These are phyloP conservation scores for Aureobasidium sp. DNA, from an alignment of 2,329 filamentous ascomycete genomes.

Conservation along the genomic window DNA sequence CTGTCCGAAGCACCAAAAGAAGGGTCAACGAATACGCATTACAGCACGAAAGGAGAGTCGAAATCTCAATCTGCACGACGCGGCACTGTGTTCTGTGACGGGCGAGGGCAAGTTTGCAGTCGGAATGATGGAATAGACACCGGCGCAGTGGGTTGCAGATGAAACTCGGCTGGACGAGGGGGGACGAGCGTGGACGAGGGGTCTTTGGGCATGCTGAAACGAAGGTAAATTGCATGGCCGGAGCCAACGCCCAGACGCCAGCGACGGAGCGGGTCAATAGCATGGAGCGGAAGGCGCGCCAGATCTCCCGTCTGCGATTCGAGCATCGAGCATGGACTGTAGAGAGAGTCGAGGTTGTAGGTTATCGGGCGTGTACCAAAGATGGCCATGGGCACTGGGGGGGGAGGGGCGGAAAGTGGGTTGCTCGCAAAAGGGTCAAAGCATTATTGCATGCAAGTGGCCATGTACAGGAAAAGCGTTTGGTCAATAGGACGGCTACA, in stretches of 20 bases:
- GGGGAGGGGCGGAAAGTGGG: neutral
- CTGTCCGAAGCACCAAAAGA: neutral
- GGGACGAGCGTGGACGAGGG: neutral
- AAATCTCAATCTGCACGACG: neutral
- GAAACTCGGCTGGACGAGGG: conserved; percentile 6
- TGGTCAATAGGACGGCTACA: neutral
- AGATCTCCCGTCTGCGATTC: neutral
- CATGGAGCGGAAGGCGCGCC: conserved; percentile 1
- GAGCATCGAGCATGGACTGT: conserved; percentile 5
- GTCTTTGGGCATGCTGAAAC: conserved; percentile 8
- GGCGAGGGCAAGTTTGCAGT: neutral
- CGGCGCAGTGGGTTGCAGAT: neutral
- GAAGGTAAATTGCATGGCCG: conserved; percentile 8
- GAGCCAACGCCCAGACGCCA: conserved; percentile 2
- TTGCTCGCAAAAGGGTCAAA: neutral
- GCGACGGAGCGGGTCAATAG: neutral
- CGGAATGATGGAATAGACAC: neutral
- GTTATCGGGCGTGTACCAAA: conserved; percentile 5
- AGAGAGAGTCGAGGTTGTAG: neutral
- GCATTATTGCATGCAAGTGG: neutral
- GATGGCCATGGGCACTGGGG: neutral
- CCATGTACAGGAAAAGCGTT: neutral
- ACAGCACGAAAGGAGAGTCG: neutral
- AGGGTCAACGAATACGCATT: neutral
- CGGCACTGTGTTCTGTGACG: neutral